Evolutionary conservation across 441 rosid species (phyloP), one percentile per base, ranked within the genome.

Genomic region (Geranium incanum): DNA sequence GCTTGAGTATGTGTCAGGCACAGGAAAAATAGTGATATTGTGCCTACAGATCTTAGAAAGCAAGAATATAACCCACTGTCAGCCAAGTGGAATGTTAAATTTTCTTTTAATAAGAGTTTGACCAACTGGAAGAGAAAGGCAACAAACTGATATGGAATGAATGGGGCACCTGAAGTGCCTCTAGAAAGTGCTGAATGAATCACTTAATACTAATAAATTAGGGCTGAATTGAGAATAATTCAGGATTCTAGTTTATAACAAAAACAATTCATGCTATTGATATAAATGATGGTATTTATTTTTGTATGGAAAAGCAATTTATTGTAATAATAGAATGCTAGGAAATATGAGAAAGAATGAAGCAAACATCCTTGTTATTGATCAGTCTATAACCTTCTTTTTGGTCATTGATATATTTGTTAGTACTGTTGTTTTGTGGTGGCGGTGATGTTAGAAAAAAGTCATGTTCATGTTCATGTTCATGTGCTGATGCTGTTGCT

Each of bases 11-110:
- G 57, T 12, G 15, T 50, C 11, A 11, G 15, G 11, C 57, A 50
- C n/a, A 12, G 3, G 43, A 28, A 39, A 39, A 39, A 39, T 39
- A 39, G 43, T 50, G 15, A n/a, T n/a, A 50, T 50, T 50, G 57
- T 50, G 57, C 57, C 57, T 50, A 9, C 15, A 50, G 57, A 50
- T 50, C 16, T 50, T 50, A 50, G 57, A 50, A 50, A 50, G 57
- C n/a, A 18, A n/a, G 57, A 50, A 50, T 50, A 50, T 50, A 50
- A 50, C 15, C 15, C 57, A 52, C 18, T 12, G n/a, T 60, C 65
- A 60, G 65, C 65, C 64, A 60, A 60, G 65, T 60, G 65, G 65
- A 60, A 19, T n/a, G 5, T 50, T 6, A 50, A 48, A 50, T 50
- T 50, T 28, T 50, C 59, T 50, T 3, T n/a, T 50, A 50, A 7